Evolutionary conservation across 129 eudicot species (phyloP).

Genomic region (Apium graveolens): DNA sequence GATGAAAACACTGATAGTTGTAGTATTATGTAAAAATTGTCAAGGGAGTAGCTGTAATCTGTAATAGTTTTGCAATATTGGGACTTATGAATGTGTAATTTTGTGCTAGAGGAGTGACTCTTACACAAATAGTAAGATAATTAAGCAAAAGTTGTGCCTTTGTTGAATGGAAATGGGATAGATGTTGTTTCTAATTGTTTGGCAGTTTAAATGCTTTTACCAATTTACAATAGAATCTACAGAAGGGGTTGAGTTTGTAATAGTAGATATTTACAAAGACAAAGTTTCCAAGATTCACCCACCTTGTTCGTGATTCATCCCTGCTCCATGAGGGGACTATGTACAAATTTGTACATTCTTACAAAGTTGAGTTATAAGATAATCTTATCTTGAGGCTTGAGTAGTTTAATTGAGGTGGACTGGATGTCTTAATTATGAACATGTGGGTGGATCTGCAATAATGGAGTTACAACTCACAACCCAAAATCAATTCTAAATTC

Average conservation of each 20-base stretch:
- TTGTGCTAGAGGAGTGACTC: neutral
- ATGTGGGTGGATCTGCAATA: neutral
- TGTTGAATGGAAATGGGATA: neutral
- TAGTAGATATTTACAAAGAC: neutral
- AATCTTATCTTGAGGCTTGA: neutral
- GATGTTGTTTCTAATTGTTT: neutral
- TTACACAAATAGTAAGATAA: slow-evolving; percentile 10
- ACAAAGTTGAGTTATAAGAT: neutral
- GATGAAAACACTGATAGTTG: slow-evolving; percentile 85
- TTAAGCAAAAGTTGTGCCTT: neutral
- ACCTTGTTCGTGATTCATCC: no score
- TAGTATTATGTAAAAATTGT: slow-evolving; percentile 57
- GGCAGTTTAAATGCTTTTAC: neutral
- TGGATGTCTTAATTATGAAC: neutral
- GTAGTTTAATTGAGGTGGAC: neutral
- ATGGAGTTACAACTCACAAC: neutral
- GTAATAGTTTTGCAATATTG: neutral
- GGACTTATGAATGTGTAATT: neutral
- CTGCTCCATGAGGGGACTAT: no score
- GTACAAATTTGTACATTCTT: neutral
- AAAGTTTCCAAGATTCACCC: no score
- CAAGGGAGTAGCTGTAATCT: slow-evolving; percentile 7
- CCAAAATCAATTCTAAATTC: no score
- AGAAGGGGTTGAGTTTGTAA: neutral
- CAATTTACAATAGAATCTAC: neutral